phyloP scores from a whole-genome alignment of 495 filamentous ascomycete genomes.

The Penicillium silybi region DNA sequence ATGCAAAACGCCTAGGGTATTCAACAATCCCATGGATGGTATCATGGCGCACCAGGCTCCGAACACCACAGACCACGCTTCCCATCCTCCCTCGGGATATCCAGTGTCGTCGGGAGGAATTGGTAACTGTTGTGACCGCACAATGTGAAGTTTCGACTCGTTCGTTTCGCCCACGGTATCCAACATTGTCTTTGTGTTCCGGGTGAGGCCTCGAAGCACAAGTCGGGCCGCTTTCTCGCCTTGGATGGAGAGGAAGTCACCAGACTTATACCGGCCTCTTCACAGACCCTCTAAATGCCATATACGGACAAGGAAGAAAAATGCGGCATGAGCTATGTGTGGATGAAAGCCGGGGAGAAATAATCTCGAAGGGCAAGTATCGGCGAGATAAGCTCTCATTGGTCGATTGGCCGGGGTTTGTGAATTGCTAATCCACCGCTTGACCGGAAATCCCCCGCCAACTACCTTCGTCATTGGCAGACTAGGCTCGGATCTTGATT shows the following conservation, averaged over 20 bases:
- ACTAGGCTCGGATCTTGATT: not conserved
- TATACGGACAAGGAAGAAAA: not conserved
- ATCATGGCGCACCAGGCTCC: slow-evolving; percentile 63
- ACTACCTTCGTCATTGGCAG: not conserved
- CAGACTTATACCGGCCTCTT: too few relatives aligned
- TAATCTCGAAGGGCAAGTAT: not conserved
- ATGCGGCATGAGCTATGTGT: not conserved
- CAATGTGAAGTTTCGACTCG: not conserved
- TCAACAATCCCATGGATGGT: slow-evolving; percentile 63
- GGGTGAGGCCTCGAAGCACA: too few relatives aligned
- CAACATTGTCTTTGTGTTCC: too few relatives aligned
- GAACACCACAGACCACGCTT: slow-evolving; percentile 63
- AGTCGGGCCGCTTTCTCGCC: too few relatives aligned
- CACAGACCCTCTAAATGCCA: too few relatives aligned
- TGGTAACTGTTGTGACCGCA: not conserved
- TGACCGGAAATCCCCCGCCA: not conserved
- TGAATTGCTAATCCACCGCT: not conserved
- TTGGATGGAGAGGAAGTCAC: too few relatives aligned
- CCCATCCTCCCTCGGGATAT: slow-evolving; percentile 63
- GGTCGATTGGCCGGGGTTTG: not conserved
- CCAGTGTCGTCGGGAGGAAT: slow-evolving; percentile 15
- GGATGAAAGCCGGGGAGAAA: too few relatives aligned
- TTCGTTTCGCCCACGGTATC: not conserved
- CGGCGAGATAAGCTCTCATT: not conserved
- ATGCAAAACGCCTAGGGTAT: slow-evolving; percentile 63